Evolutionary conservation across 805 yeast genomes (phyloP).

Genomic region (Kurtzmaniella fragi): DNA sequence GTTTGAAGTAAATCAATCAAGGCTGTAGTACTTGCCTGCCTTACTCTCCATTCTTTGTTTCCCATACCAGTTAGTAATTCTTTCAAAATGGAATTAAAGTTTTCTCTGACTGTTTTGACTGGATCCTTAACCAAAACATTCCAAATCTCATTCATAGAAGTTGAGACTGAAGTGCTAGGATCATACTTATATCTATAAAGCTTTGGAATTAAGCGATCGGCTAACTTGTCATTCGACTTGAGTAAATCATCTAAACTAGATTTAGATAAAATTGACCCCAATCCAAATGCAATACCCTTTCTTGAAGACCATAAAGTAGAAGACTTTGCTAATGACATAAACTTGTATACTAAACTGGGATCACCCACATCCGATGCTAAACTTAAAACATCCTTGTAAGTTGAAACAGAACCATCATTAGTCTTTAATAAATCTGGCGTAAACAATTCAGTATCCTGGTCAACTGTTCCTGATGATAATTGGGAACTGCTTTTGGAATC

Average conservation of each 20-base stretch:
- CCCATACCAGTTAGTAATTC: constrained; percentile 70
- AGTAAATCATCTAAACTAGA: constrained; percentile 64
- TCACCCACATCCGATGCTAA: constrained; percentile 95
- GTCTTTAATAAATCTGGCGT: constrained; percentile 79
- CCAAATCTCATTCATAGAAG: constrained; percentile 90
- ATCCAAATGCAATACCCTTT: constrained; percentile 91
- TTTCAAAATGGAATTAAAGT: constrained; percentile 54
- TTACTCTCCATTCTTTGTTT: constrained; percentile 84
- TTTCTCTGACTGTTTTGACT: constrained; percentile 45
- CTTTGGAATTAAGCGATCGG: constrained; percentile 69
- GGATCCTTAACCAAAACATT: constrained; percentile 59
- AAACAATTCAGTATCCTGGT: constrained; percentile 77
- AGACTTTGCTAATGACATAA: constrained; percentile 85
- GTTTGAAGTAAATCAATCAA: constrained; percentile 63
- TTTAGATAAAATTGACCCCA: constrained; percentile 79
- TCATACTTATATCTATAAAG: constrained; percentile 82
- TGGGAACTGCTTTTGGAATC: constrained; percentile 48
- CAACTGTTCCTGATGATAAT: constrained; percentile 60
- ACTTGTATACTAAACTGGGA: constrained; percentile 87
- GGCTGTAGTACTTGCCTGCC: constrained; percentile 82
- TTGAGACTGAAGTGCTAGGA: constrained; percentile 69
- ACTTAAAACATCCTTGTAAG: constrained; percentile 83
- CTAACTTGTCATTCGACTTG: constrained; percentile 45
- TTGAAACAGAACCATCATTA: constrained; percentile 80
- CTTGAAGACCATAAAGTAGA: constrained; percentile 90